phyloP scores from a whole-genome alignment of 1,139 yeast species.

The Yamadazyma atmosphaerica region DNA sequence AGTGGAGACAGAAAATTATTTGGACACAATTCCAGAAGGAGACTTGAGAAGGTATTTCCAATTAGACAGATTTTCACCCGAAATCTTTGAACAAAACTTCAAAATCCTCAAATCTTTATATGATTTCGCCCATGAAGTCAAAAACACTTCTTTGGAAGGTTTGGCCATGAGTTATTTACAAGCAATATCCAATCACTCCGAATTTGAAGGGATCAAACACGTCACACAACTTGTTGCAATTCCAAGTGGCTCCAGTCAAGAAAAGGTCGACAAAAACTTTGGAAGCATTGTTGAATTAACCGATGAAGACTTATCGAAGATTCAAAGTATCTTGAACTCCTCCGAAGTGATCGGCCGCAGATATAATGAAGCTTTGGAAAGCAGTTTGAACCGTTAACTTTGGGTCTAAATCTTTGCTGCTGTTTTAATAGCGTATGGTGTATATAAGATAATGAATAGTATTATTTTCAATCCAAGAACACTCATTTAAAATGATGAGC shows the following conservation, averaged over 20 bases:
- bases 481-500: too few relatives aligned
- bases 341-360: conserved; percentile 17
- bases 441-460: too few relatives aligned
- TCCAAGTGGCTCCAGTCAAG: conserved; percentile 65
- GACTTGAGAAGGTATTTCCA: conserved; percentile 46
- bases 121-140: conserved; percentile 45
- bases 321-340: conserved; percentile 36
- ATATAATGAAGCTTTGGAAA: conserved; percentile 9
- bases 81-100: conserved; percentile 53
- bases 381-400: conserved; percentile 11
- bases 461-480: too few relatives aligned
- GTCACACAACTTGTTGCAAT: conserved; percentile 69
- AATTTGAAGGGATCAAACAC: conserved; percentile 31
- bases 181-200: conserved; percentile 30
- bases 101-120: conserved; percentile 39
- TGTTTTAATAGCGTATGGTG: not conserved
- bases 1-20: conserved; percentile 34
- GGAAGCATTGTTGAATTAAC: conserved; percentile 43
- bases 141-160: conserved; percentile 49
- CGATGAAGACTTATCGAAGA: conserved; percentile 51
- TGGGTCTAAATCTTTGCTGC: not conserved
- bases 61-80: conserved; percentile 61
- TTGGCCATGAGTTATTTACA: conserved; percentile 74
- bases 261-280: conserved; percentile 62
- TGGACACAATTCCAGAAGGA: conserved; percentile 2